Evolutionary conservation across 768 basidiomycete genomes (phyloP), one percentile per base, ranked within the genome.

Genomic region (Amanita pallidorosea): DNA sequence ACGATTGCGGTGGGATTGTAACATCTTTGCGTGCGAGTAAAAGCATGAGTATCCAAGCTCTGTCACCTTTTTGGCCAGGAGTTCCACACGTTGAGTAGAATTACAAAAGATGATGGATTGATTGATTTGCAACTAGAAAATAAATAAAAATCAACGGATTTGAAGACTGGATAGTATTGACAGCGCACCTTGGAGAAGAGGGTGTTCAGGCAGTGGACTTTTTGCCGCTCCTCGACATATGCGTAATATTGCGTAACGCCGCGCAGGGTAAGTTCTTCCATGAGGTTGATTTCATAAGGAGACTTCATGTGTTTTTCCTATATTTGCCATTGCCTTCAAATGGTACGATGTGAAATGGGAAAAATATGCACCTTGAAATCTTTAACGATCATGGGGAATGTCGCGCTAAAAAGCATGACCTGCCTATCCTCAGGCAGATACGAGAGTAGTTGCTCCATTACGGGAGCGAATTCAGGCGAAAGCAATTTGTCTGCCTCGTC

Each of bases 91-190:
- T 75, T 97, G 96, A 61, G 95, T 99, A 57, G 95, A 97, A 76
- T 99, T 99, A 72, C 95, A 99, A 72, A 99, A 99, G 65, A 99
- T 99, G 71, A 99, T 98, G 53, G 95, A 97, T 72, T 99, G 95
- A 71, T 99, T 99, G 76, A 99, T 99, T 94, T 98, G 95, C 46
- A 99, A 81, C 91, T 97, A 64, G 11, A 52, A 29, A 29, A 34
- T 52, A 37, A 17, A 17, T 45, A 57, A 54, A 22, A 22, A 8
- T 41, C 18, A 41, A 53, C 44, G 47, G 52, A 25, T 22, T 33
- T 13, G 13, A n/a, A 35, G 34, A 3, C 37, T n/a, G 11, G 31
- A 13, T 33, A 53, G 17, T 18, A 29, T 34, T 47, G 20, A 44
- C 15, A 27, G 57, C 72, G 53, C 49, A 92, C 93, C 78, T 97